A percentile compares a stretch with the other conserved stretches of the same genome.
Conservation (phyloP, 2,329 filamentous ascomycete species). For the Pestalotiopsis sp. region DNA sequence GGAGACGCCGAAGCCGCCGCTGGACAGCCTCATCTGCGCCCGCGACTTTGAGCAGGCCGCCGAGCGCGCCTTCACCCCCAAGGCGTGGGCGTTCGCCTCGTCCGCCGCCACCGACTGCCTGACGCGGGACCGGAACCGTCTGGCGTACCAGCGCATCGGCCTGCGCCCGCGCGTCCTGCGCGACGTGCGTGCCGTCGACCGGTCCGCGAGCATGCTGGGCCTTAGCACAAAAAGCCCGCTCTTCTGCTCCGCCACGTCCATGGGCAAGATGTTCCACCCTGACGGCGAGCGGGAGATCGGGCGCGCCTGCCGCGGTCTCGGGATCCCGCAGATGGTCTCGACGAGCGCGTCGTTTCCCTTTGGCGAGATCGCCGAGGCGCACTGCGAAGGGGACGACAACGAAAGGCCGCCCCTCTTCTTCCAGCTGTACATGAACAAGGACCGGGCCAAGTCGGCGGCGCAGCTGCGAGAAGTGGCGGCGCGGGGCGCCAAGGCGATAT, state of each 20-base stretch:
- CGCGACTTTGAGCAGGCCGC: slow-evolving; percentile 18
- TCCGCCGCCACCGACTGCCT: slow-evolving; percentile 13
- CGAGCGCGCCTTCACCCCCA: slow-evolving; percentile 11
- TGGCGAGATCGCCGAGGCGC: slow-evolving; percentile 6
- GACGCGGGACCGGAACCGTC: slow-evolving; percentile 8
- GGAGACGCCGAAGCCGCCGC: slow-evolving; percentile 8
- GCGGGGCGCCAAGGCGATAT: slow-evolving; percentile 52
- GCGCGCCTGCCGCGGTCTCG: neutral
- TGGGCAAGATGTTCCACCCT: slow-evolving; percentile 16
- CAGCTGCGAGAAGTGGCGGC: slow-evolving; percentile 5
- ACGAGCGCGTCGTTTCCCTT: slow-evolving; percentile 15
- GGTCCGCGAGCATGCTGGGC: slow-evolving; percentile 15
- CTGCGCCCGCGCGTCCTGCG: slow-evolving; percentile 16
- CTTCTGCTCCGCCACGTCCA: slow-evolving; percentile 16
- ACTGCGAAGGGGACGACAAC: neutral
- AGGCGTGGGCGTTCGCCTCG: slow-evolving; percentile 13
- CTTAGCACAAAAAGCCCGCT: slow-evolving; percentile 7
- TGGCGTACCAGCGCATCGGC: slow-evolving; percentile 1
- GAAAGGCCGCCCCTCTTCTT: slow-evolving; percentile 15
- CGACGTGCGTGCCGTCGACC: slow-evolving; percentile 6
- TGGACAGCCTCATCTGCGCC: slow-evolving; percentile 15
- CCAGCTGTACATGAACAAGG: slow-evolving; percentile 18
- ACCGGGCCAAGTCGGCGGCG: slow-evolving; percentile 14
- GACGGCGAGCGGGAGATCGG: slow-evolving; percentile 16
- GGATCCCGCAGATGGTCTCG: slow-evolving; percentile 17